phyloP scores from a whole-genome alignment of 2,329 filamentous ascomycete genomes.

The Aspergillus pseudoviridinutans region DNA sequence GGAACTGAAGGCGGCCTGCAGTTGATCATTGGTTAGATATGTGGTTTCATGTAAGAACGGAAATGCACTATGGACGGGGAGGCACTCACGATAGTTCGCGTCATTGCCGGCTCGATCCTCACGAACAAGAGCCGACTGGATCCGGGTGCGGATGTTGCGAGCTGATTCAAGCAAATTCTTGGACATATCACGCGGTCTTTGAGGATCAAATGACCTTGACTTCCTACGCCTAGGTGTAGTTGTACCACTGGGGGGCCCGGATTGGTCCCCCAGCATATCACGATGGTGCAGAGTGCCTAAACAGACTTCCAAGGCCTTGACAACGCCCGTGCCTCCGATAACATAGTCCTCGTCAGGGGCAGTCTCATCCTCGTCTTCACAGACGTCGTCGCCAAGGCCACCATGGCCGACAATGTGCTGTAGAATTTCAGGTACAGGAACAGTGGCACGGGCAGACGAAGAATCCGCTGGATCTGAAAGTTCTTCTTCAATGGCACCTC shows the following conservation, averaged over 20 bases:
- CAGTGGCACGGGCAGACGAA: constrained; percentile 43
- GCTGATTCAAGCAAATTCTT: constrained; percentile 84
- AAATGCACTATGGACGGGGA: constrained; percentile 20
- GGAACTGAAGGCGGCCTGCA: constrained; percentile 71
- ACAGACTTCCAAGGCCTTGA: constrained; percentile 88
- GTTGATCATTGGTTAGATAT: constrained; percentile 3
- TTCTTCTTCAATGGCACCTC: constrained; percentile 64
- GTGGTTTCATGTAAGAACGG: background rate
- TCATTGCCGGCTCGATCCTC: constrained; percentile 69
- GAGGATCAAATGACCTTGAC: constrained; percentile 45
- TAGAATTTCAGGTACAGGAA: constrained; percentile 75
- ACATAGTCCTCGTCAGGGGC: constrained; percentile 92
- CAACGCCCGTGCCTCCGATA: constrained; percentile 89
- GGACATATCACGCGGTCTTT: constrained; percentile 85
- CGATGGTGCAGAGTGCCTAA: constrained; percentile 71
- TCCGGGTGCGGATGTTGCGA: constrained; percentile 76
- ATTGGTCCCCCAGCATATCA: constrained; percentile 32
- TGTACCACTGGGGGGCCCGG: constrained; percentile 49
- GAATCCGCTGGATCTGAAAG: constrained; percentile 40
- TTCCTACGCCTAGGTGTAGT: constrained; percentile 53
- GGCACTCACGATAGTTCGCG: constrained; percentile 67
- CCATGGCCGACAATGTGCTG: constrained; percentile 78
- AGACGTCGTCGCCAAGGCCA: constrained; percentile 44
- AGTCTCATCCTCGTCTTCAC: constrained; percentile 59
- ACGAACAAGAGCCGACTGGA: constrained; percentile 78